Conservation (phyloP, 805 yeast genomes). For the Starmerella floris region DNA sequence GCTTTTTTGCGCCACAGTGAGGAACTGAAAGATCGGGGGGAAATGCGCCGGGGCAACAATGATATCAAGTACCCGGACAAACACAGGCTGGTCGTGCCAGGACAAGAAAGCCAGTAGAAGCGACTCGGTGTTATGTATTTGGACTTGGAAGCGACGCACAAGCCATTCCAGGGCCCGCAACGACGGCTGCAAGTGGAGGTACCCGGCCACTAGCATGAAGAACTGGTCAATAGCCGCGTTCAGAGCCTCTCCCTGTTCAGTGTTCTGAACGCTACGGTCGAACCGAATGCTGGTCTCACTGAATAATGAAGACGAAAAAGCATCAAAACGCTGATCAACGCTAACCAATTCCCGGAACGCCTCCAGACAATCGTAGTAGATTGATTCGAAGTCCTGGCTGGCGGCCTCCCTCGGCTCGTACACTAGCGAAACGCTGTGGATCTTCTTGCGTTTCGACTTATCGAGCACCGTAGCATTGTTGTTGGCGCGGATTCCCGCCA, state of each 20-base stretch:
- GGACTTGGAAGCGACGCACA: constrained; percentile 74
- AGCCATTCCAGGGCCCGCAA: constrained; percentile 87
- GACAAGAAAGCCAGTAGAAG: constrained; percentile 64
- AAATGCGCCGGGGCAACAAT: constrained; percentile 37
- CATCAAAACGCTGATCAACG: constrained; percentile 61
- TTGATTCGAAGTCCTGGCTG: constrained; percentile 81
- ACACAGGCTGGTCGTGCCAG: constrained; percentile 61
- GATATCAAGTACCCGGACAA: constrained; percentile 62
- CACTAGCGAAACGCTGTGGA: constrained; percentile 78
- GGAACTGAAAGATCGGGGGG: constrained; percentile 70
- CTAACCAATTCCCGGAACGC: constrained; percentile 61
- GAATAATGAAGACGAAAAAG: constrained; percentile 61
- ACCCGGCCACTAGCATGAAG: constrained; percentile 59
- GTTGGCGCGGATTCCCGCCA: constrained; percentile 42
- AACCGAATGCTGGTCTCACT: constrained; percentile 65
- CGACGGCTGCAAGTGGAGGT: constrained; percentile 62
- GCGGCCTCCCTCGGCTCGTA: constrained; percentile 80
- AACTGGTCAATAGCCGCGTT: constrained; percentile 65
- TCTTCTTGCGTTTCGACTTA: constrained; percentile 69
- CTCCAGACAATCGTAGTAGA: constrained; percentile 56
- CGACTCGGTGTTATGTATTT: constrained; percentile 63
- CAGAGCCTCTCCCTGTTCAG: constrained; percentile 62
- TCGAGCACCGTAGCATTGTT: constrained; percentile 60
- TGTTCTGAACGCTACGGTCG: constrained; percentile 71
- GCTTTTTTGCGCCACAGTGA: constrained; percentile 50